Base-by-base conservation (phyloP, 495 filamentous ascomycete species). In the Talaromyces liani region DNA sequence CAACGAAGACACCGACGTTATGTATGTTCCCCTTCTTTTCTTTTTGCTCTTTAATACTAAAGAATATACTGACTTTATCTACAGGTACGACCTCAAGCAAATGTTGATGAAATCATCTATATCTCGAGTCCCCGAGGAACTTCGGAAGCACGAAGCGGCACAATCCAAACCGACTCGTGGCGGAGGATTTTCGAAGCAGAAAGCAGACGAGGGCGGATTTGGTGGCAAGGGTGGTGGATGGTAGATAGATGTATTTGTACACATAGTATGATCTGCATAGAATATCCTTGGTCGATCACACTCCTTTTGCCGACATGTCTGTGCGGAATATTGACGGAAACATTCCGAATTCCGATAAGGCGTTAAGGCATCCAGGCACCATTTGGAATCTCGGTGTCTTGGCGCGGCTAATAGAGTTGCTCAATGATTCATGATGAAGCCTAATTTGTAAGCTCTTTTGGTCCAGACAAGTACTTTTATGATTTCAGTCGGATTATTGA, bases 81-180 rank as follows among this genome's bases (percentile, higher is more conserved):
- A 14, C 63, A 84, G 82, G 79, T 86, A 86, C 66, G 94, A 98
- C 75, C 79, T 98, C 64, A 93, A 91, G 74, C 91, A 97, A 79
- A 98, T 98, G 87, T 84, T 98, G 49, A 89, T 85, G 66, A 98
- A 98, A 82, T 93, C 89, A 22, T 84, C 85, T 1, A 95, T 98
- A 56, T 92, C 88, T 4, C 86, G 91, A 60, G 91, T 98, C 18
- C 95, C 94, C 3, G 94, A 98, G 64, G 94, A 98, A 73, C 78
- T 99, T 64, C 82, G 91, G 72, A 89, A 95, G 73, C 94, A 98
- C 70, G 93, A 97, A 75, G 91, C 91, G 0, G 93, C 94, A 41
- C 94, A 98, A 77, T 90, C 90, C 61, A 97, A 88, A 68, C 79
- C 83, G 0, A 81, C 80, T 33, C 82, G 82, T 47, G 82, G 86